Evolutionary conservation across 352 stramenopile genomes (phyloP).

Genomic region (Pythium aphanidermatum): DNA sequence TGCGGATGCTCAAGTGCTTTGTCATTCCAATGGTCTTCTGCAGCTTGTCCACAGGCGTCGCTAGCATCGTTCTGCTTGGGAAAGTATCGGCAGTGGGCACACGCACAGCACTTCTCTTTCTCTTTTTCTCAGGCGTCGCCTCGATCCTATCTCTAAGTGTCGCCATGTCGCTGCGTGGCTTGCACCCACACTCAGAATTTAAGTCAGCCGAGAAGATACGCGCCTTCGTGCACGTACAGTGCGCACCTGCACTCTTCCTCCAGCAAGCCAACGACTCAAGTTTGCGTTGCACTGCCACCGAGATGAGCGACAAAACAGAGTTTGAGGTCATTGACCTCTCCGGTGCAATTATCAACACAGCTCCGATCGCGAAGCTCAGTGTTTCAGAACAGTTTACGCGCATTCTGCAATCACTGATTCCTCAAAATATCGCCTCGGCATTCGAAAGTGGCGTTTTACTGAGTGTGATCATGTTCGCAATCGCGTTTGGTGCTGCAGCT

Average conservation of each 20-base stretch:
- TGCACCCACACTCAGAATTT: conserved; percentile 12
- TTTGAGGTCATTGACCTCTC: conserved; percentile 21
- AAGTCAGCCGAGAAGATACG: background rate
- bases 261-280: conserved; percentile 20
- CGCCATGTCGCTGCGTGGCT: conserved; percentile 14
- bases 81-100: conserved; percentile 25
- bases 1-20: conserved; percentile 43
- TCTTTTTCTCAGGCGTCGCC: conserved; percentile 15
- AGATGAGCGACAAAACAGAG: conserved; percentile 8
- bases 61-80: conserved; percentile 26
- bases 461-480: conserved; percentile 30
- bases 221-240: conserved; percentile 15
- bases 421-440: conserved; percentile 23
- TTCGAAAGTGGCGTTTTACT: conserved; percentile 26
- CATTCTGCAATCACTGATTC: conserved; percentile 18
- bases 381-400: conserved; percentile 13
- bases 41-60: conserved; percentile 27
- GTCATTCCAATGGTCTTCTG: conserved; percentile 41
- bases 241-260: conserved; percentile 13
- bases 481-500: conserved; percentile 26
- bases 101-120: conserved; percentile 22
- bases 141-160: conserved; percentile 11
- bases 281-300: too few relatives aligned
- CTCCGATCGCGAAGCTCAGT: background rate
- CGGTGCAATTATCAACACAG: conserved; percentile 20